phyloP scores from a whole-genome alignment of 2,329 filamentous ascomycete genomes.

The Pseudogymnoascus sp. region DNA sequence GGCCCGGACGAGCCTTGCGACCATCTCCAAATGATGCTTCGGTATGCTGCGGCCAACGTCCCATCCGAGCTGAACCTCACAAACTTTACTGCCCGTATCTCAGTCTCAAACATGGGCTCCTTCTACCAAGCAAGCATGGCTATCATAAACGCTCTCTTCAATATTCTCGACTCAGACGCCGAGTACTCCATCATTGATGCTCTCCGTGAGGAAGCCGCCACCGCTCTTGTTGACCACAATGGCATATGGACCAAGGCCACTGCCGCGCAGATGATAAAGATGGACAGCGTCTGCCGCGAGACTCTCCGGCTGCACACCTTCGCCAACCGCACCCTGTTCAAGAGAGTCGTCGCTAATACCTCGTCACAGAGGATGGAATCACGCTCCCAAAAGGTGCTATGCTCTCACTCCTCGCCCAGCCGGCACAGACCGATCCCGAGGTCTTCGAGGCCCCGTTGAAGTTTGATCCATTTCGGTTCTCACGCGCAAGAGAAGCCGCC shows the following conservation, averaged over 20 bases:
- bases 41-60: constrained; percentile 31
- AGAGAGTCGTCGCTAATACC: constrained; percentile 22
- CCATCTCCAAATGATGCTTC: constrained; percentile 35
- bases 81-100: constrained; percentile 19
- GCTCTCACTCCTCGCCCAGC: constrained; percentile 23
- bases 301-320: constrained; percentile 32
- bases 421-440: constrained; percentile 18
- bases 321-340: constrained; percentile 21
- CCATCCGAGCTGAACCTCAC: constrained; percentile 27
- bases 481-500: constrained; percentile 9
- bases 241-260: constrained; percentile 33
- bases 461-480: constrained; percentile 19
- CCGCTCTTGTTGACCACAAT: constrained; percentile 23
- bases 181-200: constrained; percentile 31
- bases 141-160: constrained; percentile 33
- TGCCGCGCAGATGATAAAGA: constrained; percentile 30
- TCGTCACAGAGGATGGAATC: constrained; percentile 35
- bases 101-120: constrained; percentile 20
- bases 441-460: constrained; percentile 14
- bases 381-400: constrained; percentile 30
- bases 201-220: constrained; percentile 32
- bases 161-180: constrained; percentile 30
- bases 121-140: constrained; percentile 33
- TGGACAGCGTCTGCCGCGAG: constrained; percentile 37
- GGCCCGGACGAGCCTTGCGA: constrained; percentile 27